A percentile compares a stretch with the other conserved stretches of the same genome.
Conservation (phyloP, 805 yeast genomes). For the Clavispora asparagi region DNA sequence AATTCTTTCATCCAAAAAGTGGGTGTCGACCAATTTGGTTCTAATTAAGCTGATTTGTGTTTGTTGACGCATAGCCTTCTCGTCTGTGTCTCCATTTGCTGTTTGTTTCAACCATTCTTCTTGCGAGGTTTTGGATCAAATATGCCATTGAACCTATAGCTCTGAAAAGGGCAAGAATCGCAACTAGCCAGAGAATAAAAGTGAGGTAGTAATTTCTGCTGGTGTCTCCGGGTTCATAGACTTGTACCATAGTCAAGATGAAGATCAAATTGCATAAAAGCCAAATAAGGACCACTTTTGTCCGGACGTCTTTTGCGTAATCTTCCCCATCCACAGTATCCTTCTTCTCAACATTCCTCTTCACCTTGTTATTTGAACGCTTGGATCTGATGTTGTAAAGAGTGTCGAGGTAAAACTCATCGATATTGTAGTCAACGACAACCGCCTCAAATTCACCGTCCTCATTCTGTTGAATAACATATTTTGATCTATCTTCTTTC, state of each 20-base stretch:
- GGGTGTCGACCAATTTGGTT: neutral
- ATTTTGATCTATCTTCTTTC: slow-evolving; percentile 64
- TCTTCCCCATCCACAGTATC: slow-evolving; percentile 54
- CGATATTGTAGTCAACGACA: slow-evolving; percentile 78
- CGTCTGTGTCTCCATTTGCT: slow-evolving; percentile 39
- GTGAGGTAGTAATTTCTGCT: slow-evolving; percentile 64
- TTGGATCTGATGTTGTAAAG: slow-evolving; percentile 67
- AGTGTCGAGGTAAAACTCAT: slow-evolving; percentile 74
- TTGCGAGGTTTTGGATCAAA: slow-evolving; percentile 39
- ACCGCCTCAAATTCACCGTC: slow-evolving; percentile 76
- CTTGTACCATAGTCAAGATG: slow-evolving; percentile 83
- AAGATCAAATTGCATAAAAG: slow-evolving; percentile 74
- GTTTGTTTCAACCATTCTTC: slow-evolving; percentile 34
- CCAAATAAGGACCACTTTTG: slow-evolving; percentile 96
- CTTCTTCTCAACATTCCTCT: slow-evolving; percentile 15
- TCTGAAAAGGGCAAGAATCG: slow-evolving; percentile 74
- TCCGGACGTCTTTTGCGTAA: slow-evolving; percentile 90
- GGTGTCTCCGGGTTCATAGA: slow-evolving; percentile 62
- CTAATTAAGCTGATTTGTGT: slow-evolving; percentile 29
- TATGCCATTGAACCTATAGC: slow-evolving; percentile 77
- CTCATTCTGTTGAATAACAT: slow-evolving; percentile 74
- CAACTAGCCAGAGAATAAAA: slow-evolving; percentile 89
- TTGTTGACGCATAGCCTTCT: slow-evolving; percentile 33
- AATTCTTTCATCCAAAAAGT: neutral
- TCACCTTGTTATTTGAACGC: slow-evolving; percentile 52